These are phyloP conservation scores for Casaregolazyma suthepensis DNA, from an alignment of 1,139 yeast species.

Conservation along the genomic window DNA sequence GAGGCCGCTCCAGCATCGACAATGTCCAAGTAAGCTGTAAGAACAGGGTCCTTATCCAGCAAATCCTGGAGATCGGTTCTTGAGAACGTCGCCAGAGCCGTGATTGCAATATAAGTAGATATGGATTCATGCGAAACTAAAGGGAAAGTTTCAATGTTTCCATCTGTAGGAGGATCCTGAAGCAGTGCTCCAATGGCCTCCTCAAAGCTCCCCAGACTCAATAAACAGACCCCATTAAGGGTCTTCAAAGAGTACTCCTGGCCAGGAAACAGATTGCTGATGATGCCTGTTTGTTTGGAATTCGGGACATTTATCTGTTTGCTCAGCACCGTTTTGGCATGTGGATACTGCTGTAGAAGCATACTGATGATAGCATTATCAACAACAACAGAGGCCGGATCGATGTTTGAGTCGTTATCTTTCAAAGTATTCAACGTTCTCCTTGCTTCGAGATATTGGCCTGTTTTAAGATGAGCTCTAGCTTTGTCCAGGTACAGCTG, in stretches of 20 bases:
- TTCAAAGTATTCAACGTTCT: slow-evolving; percentile 7
- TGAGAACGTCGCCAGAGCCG: slow-evolving; percentile 23
- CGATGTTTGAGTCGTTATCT: slow-evolving; percentile 1
- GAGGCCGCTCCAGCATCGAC: slow-evolving; percentile 14
- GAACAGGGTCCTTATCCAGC: slow-evolving; percentile 45
- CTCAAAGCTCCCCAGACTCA: slow-evolving; percentile 10
- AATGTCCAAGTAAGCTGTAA: slow-evolving; percentile 56
- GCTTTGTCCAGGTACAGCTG: slow-evolving; percentile 9
- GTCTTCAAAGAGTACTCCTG: background rate
- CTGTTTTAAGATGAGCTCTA: slow-evolving; percentile 6
- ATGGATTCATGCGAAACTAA: slow-evolving; percentile 14
- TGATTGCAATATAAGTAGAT: slow-evolving; percentile 20
- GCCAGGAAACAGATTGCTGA: background rate
- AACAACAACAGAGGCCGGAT: slow-evolving; percentile 1
- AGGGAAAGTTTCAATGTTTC: background rate
- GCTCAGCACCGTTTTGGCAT: slow-evolving; percentile 8
- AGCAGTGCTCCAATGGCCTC: slow-evolving; percentile 10
- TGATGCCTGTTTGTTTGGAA: background rate
- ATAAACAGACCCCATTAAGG: slow-evolving; percentile 11
- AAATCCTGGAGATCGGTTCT: slow-evolving; percentile 22
- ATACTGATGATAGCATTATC: background rate
- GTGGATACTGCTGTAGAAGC: slow-evolving; percentile 9
- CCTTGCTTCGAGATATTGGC: slow-evolving; percentile 12
- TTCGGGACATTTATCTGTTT: background rate
- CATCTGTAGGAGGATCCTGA: background rate